Base-by-base conservation (phyloP, 2,329 filamentous ascomycete genomes). In the Coniochaeta prunicola region DNA sequence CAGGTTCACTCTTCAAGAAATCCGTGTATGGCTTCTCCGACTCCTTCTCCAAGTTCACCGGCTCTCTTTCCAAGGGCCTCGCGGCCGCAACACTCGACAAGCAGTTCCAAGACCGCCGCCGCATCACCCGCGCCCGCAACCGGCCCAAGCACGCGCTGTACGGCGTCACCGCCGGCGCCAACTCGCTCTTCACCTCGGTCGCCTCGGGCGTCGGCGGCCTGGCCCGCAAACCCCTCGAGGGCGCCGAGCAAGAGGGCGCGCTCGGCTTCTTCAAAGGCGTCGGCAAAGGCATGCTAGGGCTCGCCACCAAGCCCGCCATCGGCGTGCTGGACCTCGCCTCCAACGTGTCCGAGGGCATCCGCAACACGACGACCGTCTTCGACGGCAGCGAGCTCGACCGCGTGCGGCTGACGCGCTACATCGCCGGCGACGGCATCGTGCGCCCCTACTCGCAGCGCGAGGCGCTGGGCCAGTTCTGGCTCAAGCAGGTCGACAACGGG, bases 361-460 rank as follows among this genome's bases (percentile, higher is more conserved):
- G 94, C 68, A 99, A 99, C 76, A 99, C 94, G 0, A 99, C 96
- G 1, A 99, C 94, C 0, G 94, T 99, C 21, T 99, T 99, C 71
- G 94, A 99, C 69, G 90, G 90, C 28, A 89, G 93, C 60, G 94
- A 96, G 57, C 86, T 99, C 7, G 96, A 99, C 67, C 91, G 94
- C 55, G 92, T 96, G 26, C 90, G 94, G n/a, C 83, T 96, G 57
- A 90, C 92, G 6, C 89, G 94, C 19, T 97, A 96, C 76, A 91
- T 99, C 61, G 90, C 91, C 17, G 85, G 87, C 45, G 93, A 99
- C 71, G 94, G 94, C 42, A 90, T 99, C 61, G 92, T 99, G 34
- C 88, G 93, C 3, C 92, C 94, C 0, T 99, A 96, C 78, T 92
- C 88, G 59, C 90, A 96, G 70, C 90, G 94, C 53, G 94, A 99